Base-by-base conservation (phyloP, 345 rosid species). In the Kernera saxatilis region DNA sequence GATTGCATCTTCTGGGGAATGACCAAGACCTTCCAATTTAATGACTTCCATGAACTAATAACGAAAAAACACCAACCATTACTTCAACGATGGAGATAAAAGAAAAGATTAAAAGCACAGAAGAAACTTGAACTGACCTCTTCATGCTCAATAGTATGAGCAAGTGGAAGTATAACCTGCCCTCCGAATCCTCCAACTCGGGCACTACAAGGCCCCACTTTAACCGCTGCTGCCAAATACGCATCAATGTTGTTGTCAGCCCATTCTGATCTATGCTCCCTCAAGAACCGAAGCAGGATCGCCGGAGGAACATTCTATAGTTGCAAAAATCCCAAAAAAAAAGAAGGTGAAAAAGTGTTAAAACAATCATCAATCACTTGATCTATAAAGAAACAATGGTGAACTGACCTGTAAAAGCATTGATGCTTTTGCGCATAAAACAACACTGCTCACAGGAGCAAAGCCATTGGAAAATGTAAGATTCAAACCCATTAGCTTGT, bases 251-350 rank as follows among this genome's bases (percentile, higher is more conserved):
- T 85, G 83, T 89, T 92, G 77, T 95, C 99, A 6, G 98, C 98
- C 99, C 99, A 95, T 79, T 95, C 99, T 45, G 99, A 95, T 69
- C 99, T 84, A 57, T 95, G 99, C 81, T 95, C 99, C 35, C 97
- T 86, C 78, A 95, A 79, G 74, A 95, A 95, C 73, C 98, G 83
- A 10, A 95, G 98, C 37, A 95, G 96, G 40, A 92, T 91, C 4
- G 85, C 96, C n/a, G 99, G 99, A 81, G 97, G 97, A 36, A 95
- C 97, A 55, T 95, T 92, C 99, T 95, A 83, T 26, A 73, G 60
- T 59, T 55, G 45, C 48, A 29, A 57, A 37, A 49, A 13, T n/a
- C 18, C 48, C 10, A 1, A 11, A 56, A 33, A 17, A 45, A 26
- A 22, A 21, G 49, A 21, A 4, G 10, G 12, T 7, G 18, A 49